Evolutionary conservation across 1,284 basidiomycete species (phyloP).

Genomic region (Pyrrhoderma lamaoense): DNA sequence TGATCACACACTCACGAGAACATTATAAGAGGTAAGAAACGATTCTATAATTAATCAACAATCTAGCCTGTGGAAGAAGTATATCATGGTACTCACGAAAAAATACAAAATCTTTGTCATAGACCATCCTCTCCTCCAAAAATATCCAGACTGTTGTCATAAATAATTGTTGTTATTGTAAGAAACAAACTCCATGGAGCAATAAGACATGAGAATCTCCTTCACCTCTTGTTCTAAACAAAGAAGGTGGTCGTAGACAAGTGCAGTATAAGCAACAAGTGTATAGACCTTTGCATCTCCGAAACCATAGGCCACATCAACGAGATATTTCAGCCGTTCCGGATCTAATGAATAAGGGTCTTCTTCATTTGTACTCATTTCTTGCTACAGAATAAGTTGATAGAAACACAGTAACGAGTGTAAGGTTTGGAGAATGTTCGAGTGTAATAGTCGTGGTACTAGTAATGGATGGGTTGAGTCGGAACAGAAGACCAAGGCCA

Average conservation of each 20-base stretch:
- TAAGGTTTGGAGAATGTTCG: too few relatives aligned
- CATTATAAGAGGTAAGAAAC: background rate
- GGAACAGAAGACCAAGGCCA: background rate
- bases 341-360: background rate
- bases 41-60: background rate
- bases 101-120: conserved; percentile 8
- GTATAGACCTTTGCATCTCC: background rate
- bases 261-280: background rate
- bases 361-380: background rate
- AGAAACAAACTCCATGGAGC: too few relatives aligned
- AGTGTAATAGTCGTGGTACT: too few relatives aligned
- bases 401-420: too few relatives aligned
- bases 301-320: background rate
- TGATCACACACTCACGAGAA: background rate
- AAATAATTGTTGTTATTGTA: too few relatives aligned
- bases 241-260: conserved; percentile 6
- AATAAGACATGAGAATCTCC: background rate
- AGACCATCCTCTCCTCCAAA: conserved; percentile 5
- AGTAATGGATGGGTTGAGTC: background rate
- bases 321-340: background rate
- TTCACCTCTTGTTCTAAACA: conserved; percentile 10
- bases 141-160: conserved; percentile 2
- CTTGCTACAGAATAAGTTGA: background rate
- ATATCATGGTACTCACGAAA: conserved; percentile 5
- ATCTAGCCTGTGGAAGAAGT: background rate